phyloP scores from a whole-genome alignment of 176 grass and related monocot genomes.

The Lolium rigidum region DNA sequence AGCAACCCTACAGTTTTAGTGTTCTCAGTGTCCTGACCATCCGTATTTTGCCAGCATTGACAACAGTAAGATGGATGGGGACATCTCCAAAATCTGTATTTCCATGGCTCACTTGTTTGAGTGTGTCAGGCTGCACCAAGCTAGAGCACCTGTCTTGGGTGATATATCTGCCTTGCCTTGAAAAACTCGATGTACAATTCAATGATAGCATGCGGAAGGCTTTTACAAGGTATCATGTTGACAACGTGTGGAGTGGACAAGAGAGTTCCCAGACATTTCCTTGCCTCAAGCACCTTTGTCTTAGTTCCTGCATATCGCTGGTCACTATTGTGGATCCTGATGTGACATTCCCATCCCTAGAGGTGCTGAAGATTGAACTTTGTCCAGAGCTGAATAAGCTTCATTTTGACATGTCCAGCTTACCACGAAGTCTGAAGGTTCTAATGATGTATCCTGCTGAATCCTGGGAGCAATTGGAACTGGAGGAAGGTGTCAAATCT shows the following conservation, averaged over 20 bases:
- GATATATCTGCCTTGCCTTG: background rate
- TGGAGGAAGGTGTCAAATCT: background rate
- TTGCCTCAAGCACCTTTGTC: background rate
- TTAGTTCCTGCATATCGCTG: too few relatives aligned
- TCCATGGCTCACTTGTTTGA: background rate
- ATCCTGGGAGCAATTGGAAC: background rate
- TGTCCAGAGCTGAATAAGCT: too few relatives aligned
- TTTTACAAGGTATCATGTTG: background rate
- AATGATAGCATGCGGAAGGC: too few relatives aligned
- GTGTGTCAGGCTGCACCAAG: rapidly evolving
- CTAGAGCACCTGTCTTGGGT: background rate
- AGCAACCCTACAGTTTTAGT: background rate
- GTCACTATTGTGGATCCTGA: too few relatives aligned
- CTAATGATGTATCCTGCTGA: background rate
- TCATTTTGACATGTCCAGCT: background rate
- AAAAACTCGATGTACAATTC: background rate
- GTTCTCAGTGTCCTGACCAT: background rate
- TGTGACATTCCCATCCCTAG: too few relatives aligned
- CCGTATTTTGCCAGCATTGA: background rate
- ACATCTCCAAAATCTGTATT: background rate
- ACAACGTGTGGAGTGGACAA: background rate
- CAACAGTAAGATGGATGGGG: background rate
- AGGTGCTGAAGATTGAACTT: too few relatives aligned
- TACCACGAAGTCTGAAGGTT: background rate
- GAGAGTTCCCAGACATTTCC: background rate